Evolutionary conservation across 352 stramenopile genomes (phyloP).

Genomic region (Pythium phragmitis): DNA sequence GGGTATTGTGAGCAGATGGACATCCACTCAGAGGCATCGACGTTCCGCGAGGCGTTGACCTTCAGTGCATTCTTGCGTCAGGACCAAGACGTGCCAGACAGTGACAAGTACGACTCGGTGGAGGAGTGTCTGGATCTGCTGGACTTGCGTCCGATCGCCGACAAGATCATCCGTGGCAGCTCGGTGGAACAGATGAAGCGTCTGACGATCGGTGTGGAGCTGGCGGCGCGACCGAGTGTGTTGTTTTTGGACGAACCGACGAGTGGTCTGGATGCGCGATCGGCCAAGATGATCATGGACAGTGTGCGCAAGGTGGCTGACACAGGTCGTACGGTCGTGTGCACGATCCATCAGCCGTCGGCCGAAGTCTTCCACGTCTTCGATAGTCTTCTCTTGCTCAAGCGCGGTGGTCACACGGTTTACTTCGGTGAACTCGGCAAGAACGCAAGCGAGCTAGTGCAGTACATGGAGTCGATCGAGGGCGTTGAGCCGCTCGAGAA

Average conservation of each 20-base stretch:
- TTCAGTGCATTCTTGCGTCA: slow-evolving; percentile 60
- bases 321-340: slow-evolving; percentile 28
- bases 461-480: slow-evolving; percentile 75
- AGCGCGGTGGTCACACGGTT: slow-evolving; percentile 69
- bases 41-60: slow-evolving; percentile 25
- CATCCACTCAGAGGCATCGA: slow-evolving; percentile 27
- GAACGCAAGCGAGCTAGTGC: slow-evolving; percentile 31
- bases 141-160: slow-evolving; percentile 28
- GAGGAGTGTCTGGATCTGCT: slow-evolving; percentile 31
- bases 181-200: slow-evolving; percentile 60
- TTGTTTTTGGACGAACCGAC: slow-evolving; percentile 89
- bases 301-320: slow-evolving; percentile 83
- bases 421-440: slow-evolving; percentile 41
- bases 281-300: slow-evolving; percentile 72
- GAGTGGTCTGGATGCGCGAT: slow-evolving; percentile 81
- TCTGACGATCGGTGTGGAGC: slow-evolving; percentile 87
- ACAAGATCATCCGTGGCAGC: slow-evolving; percentile 33
- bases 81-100: slow-evolving; percentile 20
- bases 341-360: slow-evolving; percentile 69
- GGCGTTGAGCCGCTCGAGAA: slow-evolving; percentile 47
- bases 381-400: slow-evolving; percentile 77
- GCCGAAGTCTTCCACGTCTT: slow-evolving; percentile 70
- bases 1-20: slow-evolving; percentile 35
- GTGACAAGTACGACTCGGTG: slow-evolving; percentile 28
- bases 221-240: slow-evolving; percentile 79